These are phyloP conservation scores for Sugiyamaella chiloensis DNA, from an alignment of 805 yeast species.

Conservation along the genomic window DNA sequence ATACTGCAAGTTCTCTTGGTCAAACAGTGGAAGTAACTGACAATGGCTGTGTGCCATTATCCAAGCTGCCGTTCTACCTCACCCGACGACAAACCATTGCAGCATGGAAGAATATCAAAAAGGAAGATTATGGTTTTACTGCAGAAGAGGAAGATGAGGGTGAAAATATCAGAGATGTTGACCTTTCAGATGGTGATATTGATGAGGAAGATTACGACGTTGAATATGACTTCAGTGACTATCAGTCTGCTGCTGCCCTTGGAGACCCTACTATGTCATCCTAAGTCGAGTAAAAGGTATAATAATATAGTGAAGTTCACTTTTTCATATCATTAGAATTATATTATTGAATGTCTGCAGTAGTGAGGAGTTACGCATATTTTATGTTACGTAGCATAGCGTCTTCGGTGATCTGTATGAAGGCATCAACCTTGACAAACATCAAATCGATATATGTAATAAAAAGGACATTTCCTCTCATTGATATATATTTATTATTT, in stretches of 20 bases:
- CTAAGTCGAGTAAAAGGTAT: too few species aligned
- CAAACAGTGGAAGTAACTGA: constrained; percentile 15
- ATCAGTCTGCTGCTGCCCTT: constrained; percentile 10
- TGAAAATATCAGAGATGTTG: constrained; percentile 11
- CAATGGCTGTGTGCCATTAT: constrained; percentile 10
- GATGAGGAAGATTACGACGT: constrained; percentile 14
- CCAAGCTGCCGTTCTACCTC: constrained; percentile 12
- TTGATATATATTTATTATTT: too few species aligned
- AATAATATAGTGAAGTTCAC: too few species aligned
- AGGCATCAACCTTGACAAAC: too few species aligned
- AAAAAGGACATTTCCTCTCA: too few species aligned
- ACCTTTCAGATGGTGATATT: constrained; percentile 12
- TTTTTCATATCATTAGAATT: too few species aligned
- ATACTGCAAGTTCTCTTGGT: constrained; percentile 14
- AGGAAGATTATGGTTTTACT: constrained; percentile 12
- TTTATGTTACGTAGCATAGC: too few species aligned
- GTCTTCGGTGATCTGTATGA: too few species aligned
- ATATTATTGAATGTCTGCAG: too few species aligned
- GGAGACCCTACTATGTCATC: constrained; percentile 15
- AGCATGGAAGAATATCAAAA: constrained; percentile 14
- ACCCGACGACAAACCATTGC: constrained; percentile 11
- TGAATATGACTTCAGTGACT: constrained; percentile 14
- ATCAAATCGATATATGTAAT: too few species aligned
- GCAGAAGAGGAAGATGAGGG: constrained; percentile 15
- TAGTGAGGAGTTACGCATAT: too few species aligned